Evolutionary conservation across 169 alveolate genomes (phyloP).

Genomic region (Cyclospora cayetanensis): DNA sequence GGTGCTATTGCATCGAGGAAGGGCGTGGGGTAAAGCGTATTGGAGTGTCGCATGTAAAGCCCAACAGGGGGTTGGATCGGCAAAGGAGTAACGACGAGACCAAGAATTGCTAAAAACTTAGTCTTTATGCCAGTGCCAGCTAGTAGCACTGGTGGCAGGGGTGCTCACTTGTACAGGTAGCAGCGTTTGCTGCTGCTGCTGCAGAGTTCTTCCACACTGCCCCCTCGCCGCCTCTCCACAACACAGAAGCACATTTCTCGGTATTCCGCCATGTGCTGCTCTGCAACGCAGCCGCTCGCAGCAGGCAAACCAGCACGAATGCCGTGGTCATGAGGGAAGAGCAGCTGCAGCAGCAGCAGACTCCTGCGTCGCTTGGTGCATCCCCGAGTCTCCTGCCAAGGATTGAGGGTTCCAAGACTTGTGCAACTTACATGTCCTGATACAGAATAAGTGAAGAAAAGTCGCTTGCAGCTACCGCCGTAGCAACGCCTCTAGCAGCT

Average conservation of each 20-base stretch:
- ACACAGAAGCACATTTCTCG: conserved; percentile 29
- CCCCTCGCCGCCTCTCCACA: conserved; percentile 68
- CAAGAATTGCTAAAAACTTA: too few relatives aligned
- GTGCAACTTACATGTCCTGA: background rate
- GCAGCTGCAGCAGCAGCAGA: background rate
- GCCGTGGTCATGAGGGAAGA: background rate
- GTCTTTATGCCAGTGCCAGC: background rate
- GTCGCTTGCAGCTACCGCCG: conserved; percentile 59
- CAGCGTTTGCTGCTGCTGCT: conserved; percentile 61
- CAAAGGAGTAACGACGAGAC: too few relatives aligned
- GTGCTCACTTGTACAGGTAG: conserved; percentile 53
- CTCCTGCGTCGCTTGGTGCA: background rate
- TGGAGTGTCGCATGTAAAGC: too few relatives aligned
- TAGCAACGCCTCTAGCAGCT: conserved; percentile 30
- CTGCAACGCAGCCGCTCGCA: background rate
- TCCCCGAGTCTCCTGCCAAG: background rate
- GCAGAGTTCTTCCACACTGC: conserved; percentile 62
- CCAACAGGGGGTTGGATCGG: too few relatives aligned
- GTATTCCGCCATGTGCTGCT: background rate
- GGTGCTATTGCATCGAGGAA: too few relatives aligned
- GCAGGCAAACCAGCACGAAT: background rate
- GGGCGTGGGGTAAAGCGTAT: too few relatives aligned
- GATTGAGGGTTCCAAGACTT: background rate
- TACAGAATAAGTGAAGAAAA: conserved; percentile 31
- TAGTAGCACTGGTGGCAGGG: background rate